Evolutionary conservation across 2,329 filamentous ascomycete genomes (phyloP), one percentile per base, ranked within the genome.

Genomic region (Juglanconis sp.): DNA sequence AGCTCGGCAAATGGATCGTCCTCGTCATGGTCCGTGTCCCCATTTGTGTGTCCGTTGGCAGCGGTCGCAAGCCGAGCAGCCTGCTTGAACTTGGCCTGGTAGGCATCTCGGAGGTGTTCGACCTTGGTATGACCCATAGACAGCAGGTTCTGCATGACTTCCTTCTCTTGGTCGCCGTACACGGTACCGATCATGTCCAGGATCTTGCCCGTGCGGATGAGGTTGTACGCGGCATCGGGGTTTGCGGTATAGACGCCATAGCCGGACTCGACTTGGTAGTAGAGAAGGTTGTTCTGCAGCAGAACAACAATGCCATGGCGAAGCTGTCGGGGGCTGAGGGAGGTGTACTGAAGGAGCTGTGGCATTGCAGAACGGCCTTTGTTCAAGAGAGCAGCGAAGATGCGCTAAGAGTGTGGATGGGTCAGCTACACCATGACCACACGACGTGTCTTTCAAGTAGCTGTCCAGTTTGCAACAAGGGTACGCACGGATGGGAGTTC

Each of bases 271-370:
- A 86, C 85, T 65, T 87, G 83, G 73, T 93, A 89, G 72, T 87
- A 91, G 64, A 96, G 80, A 53, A 98, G 84, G 70, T 93, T 92
- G 71, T 96, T 90, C 72, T 98, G 94, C 47, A 96, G 84, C 65
- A 98, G 87, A 36, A 95, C 88, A 56, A 87, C 87, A 55, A 99
- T 82, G 24, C 90, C 92, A 75, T 93, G 87, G 68, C 88, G 90
- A 65, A 96, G 79, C 70, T 96, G 88, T 56, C 86, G 85, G n/a
- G 84, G 81, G 57, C 84, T 85, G 54, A 97, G 83, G 53, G 87
- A 85, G 24, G 91, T 92, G 70, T 90, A 82, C 55, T 88, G 86
- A 47, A 82, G 82, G 36, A 99, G 80, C 64, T 88, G 86, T 55
- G 81, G 74, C 61, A 94, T 80, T 32, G 86, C 84, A 54, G 92